A percentile compares a stretch with the other conserved stretches of the same genome.
These are phyloP conservation scores for Trichopus zeylanicus DNA, from an alignment of 116 monocot species.

Conservation along the genomic window DNA sequence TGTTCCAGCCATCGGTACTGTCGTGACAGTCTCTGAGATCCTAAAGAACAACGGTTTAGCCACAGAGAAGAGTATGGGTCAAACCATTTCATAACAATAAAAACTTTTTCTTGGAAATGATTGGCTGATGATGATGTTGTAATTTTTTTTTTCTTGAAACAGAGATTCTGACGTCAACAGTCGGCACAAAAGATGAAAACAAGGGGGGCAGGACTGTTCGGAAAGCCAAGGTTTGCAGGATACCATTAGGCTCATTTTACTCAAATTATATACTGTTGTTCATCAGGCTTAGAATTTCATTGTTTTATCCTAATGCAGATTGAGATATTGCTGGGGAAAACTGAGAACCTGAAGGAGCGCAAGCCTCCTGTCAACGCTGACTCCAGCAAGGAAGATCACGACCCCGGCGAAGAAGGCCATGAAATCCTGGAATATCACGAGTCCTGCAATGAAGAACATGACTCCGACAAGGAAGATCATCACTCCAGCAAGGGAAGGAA, in stretches of 20 bases:
- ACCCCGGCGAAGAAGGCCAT: not conserved
- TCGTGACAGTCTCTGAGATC: constrained; percentile 43
- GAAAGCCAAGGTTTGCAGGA: constrained; percentile 42
- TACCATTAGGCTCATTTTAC: too few relatives aligned
- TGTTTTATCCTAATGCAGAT: constrained; percentile 5
- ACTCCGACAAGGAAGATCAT: too few relatives aligned
- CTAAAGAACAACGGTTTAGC: constrained; percentile 40
- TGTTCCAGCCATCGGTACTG: constrained; percentile 34
- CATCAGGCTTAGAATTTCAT: not conserved
- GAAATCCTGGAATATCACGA: not conserved
- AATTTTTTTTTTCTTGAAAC: constrained; percentile 1
- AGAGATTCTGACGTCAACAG: constrained; percentile 48
- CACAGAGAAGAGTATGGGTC: constrained; percentile 31
- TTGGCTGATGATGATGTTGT: too few relatives aligned
- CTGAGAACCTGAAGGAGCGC: constrained; percentile 11
- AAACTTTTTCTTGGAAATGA: too few relatives aligned
- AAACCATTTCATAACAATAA: not conserved
- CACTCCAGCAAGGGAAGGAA: too few relatives aligned
- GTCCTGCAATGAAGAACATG: too few relatives aligned
- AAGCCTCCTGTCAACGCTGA: constrained; percentile 6
- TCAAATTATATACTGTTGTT: too few relatives aligned
- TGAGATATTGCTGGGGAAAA: constrained; percentile 30
- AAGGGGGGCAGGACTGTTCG: constrained; percentile 44
- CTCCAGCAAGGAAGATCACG: not conserved
- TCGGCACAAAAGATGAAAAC: constrained; percentile 34